These are phyloP conservation scores for Apiotrichum gracile DNA, from an alignment of 1,284 basidiomycete genomes.

Conservation along the genomic window DNA sequence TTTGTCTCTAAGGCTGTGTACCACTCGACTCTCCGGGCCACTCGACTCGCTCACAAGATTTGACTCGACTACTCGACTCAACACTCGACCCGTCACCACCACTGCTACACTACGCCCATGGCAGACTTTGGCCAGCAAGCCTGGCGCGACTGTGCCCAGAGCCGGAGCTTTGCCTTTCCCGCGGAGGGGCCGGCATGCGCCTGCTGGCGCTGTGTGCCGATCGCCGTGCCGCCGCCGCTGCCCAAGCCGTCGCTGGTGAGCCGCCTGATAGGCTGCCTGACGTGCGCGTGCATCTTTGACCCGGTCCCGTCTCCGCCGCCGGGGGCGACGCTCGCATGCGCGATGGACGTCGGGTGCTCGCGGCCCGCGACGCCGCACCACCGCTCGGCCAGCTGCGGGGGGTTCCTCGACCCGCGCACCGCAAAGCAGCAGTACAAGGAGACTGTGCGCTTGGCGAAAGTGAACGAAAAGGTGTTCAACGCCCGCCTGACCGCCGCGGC, in stretches of 20 bases:
- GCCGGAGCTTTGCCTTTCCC: background rate
- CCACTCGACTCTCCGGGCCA: too few relatives aligned
- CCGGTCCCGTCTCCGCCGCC: background rate
- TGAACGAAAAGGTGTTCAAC: slow-evolving; percentile 7
- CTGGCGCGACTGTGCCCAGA: background rate
- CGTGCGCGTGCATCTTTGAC: background rate
- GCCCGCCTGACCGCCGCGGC: background rate
- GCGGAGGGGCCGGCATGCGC: background rate
- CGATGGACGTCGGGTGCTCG: background rate
- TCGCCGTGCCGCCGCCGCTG: background rate
- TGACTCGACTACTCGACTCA: background rate
- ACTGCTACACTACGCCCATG: background rate
- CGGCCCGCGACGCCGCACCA: background rate
- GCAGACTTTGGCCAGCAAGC: background rate
- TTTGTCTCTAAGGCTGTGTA: too few relatives aligned
- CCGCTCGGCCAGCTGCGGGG: background rate
- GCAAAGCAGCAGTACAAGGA: slow-evolving; percentile 11
- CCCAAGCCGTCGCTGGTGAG: background rate
- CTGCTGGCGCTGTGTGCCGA: background rate
- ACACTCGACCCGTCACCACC: background rate
- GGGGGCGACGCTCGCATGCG: background rate
- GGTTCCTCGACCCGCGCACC: slow-evolving; percentile 11
- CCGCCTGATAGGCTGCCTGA: background rate
- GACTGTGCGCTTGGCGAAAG: background rate
- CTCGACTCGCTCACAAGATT: background rate